Base-by-base conservation (phyloP, 2,329 filamentous ascomycete genomes). In the Simplicillium aogashimaense region DNA sequence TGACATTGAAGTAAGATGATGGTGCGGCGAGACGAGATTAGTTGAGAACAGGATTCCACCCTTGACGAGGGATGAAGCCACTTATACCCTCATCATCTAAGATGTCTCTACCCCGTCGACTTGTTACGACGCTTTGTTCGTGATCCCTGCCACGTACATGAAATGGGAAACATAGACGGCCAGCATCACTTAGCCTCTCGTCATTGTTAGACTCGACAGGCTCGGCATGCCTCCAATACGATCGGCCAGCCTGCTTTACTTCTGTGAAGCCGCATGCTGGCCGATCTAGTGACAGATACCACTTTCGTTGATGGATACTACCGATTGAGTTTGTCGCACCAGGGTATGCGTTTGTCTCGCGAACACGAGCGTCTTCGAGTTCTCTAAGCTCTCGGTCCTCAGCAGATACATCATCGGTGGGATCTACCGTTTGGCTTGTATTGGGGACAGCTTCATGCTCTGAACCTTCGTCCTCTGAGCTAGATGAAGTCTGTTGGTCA, bases 71-170 rank as follows among this genome's bases (percentile, higher is more conserved):
- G 6, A 72, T 53, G 53, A 75, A 84, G 2, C 65, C 67, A 15
- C 61, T 53, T 2, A 84, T 74, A 0, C 70, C 70, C 49, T 83
- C 78, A 48, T 85, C 78, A 16, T 51, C 55, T 36, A 86, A 61
- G 3, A 84, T 68, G 17, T 85, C 77, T 4, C 53, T 57, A 2
- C 73, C 77, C 9, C 64, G 60, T 39, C 80, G 64, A 1, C 78
- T 78, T 2, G 81, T 86, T 3, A 86, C 66, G 3, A 84, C 62
- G 51, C 81, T 86, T n/a, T 69, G 65, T 58, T 86, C 81, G 30
- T 64, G 49, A 2, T 80, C 75, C 5, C 69, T 65, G 0, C 80
- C 81, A 7, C 64, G 60, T 2, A 85, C 76, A 43, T 74, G 68
- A 46, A 86, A 85, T 0, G 76, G 65, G 49, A 75, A 81, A 0